These are phyloP conservation scores for Laguncularia racemosa DNA, from an alignment of 345 rosid species.

Conservation along the genomic window DNA sequence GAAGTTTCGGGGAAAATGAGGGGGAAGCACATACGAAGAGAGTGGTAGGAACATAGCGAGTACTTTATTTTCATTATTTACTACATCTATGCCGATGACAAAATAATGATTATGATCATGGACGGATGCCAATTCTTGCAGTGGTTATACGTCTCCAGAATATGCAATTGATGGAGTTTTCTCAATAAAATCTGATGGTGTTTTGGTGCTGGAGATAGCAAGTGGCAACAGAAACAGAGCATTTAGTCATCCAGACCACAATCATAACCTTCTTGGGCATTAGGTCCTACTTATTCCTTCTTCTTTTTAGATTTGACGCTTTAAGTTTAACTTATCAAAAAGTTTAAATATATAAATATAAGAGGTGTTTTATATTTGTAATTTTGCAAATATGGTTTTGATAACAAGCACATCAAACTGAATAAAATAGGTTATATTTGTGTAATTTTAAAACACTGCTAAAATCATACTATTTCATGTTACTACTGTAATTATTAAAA, in stretches of 20 bases:
- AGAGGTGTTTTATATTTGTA: too few relatives aligned
- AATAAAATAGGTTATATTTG: too few relatives aligned
- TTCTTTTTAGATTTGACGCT: too few relatives aligned
- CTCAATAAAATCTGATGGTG: conserved; percentile 25
- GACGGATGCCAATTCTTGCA: background rate
- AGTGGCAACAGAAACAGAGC: conserved; percentile 15
- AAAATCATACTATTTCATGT: too few relatives aligned
- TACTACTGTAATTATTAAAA: too few relatives aligned
- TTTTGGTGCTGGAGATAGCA: conserved; percentile 21
- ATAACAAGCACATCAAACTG: too few relatives aligned
- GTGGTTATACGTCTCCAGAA: conserved; percentile 32
- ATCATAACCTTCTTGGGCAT: conserved; percentile 9
- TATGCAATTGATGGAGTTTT: conserved; percentile 28
- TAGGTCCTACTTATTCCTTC: conserved; percentile 4
- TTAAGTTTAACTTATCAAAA: too few relatives aligned
- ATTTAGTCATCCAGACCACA: background rate
- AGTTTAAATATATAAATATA: too few relatives aligned
- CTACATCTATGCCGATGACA: too few relatives aligned
- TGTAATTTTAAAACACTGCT: too few relatives aligned
- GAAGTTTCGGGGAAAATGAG: conserved; percentile 29
- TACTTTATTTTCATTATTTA: background rate
- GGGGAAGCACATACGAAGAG: conserved; percentile 26
- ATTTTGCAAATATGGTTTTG: too few relatives aligned
- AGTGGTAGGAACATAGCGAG: conserved; percentile 43
- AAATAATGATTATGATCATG: too few relatives aligned